A percentile compares a stretch with the other conserved stretches of the same genome.
Evolutionary conservation across 176 grass and related monocot species (phyloP).

Genomic region (Oryza rufipogon): DNA sequence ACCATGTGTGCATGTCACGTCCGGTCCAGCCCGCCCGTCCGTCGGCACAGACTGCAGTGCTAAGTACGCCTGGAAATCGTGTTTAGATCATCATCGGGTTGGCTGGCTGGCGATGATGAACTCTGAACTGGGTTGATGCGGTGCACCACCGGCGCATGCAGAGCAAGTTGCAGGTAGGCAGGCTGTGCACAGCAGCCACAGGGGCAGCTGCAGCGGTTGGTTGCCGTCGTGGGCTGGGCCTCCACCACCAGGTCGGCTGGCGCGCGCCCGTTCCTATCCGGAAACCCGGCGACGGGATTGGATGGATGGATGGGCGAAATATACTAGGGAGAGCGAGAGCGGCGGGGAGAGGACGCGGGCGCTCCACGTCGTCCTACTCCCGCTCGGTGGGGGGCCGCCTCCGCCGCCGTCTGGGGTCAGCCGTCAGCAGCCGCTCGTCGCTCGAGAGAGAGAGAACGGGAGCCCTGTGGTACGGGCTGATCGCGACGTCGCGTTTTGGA

Average conservation of each 20-base stretch:
- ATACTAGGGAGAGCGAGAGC: not conserved
- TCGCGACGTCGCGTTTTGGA: not conserved
- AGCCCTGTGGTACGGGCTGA: not conserved
- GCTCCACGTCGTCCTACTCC: conserved; percentile 49
- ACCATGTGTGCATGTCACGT: not conserved
- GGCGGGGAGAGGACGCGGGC: conserved; percentile 25
- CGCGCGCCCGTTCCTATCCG: conserved; percentile 34
- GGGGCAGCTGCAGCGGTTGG: not conserved
- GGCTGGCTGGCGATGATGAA: too few relatives aligned
- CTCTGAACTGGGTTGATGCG: too few relatives aligned
- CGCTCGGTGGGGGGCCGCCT: conserved; percentile 8
- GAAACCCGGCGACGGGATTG: not conserved
- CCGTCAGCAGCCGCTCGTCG: not conserved
- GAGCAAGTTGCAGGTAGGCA: too few relatives aligned
- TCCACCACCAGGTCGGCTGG: not conserved
- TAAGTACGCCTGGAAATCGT: too few relatives aligned
- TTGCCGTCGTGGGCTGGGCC: not conserved
- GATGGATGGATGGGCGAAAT: not conserved
- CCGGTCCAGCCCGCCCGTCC: not conserved
- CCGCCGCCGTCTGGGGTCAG: conserved; percentile 20
- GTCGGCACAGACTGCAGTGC: not conserved
- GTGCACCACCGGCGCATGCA: too few relatives aligned
- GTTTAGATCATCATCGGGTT: too few relatives aligned
- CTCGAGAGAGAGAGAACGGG: too few relatives aligned
- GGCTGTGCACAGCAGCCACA: not conserved